Evolutionary conservation across 805 yeast species (phyloP).

Genomic region (Candida boidinii): DNA sequence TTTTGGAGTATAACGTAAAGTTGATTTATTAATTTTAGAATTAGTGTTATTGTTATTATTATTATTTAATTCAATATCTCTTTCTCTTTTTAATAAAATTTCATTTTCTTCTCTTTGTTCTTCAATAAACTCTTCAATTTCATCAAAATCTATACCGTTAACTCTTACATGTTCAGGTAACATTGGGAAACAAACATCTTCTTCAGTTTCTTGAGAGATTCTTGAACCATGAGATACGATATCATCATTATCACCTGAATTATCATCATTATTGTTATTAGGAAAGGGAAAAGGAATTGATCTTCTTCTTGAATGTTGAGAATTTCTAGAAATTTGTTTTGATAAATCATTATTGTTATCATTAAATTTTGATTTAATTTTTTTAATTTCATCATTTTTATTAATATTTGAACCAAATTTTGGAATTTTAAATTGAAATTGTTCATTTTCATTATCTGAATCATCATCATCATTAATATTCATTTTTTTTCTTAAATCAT

Average conservation of each 20-base stretch:
- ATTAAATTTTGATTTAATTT: no score
- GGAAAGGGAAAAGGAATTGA: slow-evolving; percentile 7
- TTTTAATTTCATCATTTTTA: no score
- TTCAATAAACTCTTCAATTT: slow-evolving; percentile 71
- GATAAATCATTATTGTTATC: slow-evolving; percentile 16
- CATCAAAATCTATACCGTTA: slow-evolving; percentile 85
- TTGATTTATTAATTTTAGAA: slow-evolving; percentile 37
- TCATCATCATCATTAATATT: slow-evolving; percentile 20
- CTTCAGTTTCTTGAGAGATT: slow-evolving; percentile 86
- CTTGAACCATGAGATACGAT: slow-evolving; percentile 71
- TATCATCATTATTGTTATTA: slow-evolving; percentile 10
- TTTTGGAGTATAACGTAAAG: slow-evolving; percentile 56
- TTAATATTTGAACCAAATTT: no score
- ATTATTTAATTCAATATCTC: slow-evolving; percentile 16
- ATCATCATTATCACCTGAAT: slow-evolving; percentile 48
- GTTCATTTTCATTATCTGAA: slow-evolving; percentile 19
- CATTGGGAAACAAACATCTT: slow-evolving; percentile 97
- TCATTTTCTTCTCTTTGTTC: slow-evolving; percentile 47
- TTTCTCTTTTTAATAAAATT: slow-evolving; percentile 25
- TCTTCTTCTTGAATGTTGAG: slow-evolving; percentile 16
- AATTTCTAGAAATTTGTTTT: slow-evolving; percentile 22
- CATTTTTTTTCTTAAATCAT: slow-evolving; percentile 21
- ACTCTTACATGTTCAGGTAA: slow-evolving; percentile 49
- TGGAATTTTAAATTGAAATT: no score
- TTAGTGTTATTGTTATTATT: slow-evolving; percentile 24